Percentiles rank a stretch among this genome's conserved stretches.
phyloP scores from a whole-genome alignment of 352 stramenopile species.

The Pythium periplocum region DNA sequence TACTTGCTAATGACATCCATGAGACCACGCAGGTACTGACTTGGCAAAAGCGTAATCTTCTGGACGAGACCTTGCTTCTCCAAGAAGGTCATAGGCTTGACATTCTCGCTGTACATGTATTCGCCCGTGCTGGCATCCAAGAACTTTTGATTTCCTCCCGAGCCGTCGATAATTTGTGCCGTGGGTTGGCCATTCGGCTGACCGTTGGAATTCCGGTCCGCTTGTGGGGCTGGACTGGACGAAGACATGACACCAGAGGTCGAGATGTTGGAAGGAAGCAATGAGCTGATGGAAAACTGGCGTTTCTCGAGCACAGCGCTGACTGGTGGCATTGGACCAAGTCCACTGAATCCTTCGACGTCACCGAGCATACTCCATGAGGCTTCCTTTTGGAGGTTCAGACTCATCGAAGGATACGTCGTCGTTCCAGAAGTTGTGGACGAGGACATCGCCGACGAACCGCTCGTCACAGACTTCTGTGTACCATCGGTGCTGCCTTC shows the following conservation, averaged over 20 bases:
- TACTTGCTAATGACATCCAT: slow-evolving; percentile 90
- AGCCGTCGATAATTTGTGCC: slow-evolving; percentile 39
- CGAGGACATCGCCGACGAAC: slow-evolving; percentile 3
- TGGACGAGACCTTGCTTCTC: slow-evolving; percentile 83
- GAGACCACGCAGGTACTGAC: slow-evolving; percentile 75
- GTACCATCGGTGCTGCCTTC: neutral
- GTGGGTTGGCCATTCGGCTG: slow-evolving; percentile 16
- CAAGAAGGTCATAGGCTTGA: slow-evolving; percentile 80
- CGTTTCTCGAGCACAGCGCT: slow-evolving; percentile 67
- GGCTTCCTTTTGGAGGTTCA: slow-evolving; percentile 66
- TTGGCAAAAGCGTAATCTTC: slow-evolving; percentile 82
- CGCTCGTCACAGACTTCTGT: neutral
- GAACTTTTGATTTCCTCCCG: slow-evolving; percentile 66
- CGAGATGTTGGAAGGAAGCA: slow-evolving; percentile 46
- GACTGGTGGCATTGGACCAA: slow-evolving; percentile 69
- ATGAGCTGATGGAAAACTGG: slow-evolving; percentile 69
- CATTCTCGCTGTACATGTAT: slow-evolving; percentile 83
- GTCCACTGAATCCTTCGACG: slow-evolving; percentile 53
- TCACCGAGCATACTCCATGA: slow-evolving; percentile 72
- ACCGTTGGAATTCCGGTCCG: slow-evolving; percentile 4
- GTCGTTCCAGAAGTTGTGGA: slow-evolving; percentile 12
- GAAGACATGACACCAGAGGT: slow-evolving; percentile 5
- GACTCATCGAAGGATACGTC: slow-evolving; percentile 37
- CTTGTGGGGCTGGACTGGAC: slow-evolving; percentile 3
- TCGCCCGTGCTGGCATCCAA: slow-evolving; percentile 59